Evolutionary conservation across 78 protist species (phyloP), one percentile per base, ranked within the genome.

Genomic region (Polysphondylium violaceum): DNA sequence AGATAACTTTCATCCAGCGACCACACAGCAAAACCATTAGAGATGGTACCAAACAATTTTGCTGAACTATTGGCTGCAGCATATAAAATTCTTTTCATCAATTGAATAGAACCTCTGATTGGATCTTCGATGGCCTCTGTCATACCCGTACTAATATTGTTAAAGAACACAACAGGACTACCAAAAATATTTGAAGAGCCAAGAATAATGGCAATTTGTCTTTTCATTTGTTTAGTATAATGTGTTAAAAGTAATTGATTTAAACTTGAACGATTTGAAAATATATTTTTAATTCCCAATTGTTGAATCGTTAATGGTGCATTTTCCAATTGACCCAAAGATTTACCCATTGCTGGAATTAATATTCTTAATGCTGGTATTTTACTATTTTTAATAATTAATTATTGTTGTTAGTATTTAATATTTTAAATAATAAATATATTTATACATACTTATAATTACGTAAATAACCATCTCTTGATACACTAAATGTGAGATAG

Each of bases 141-240:
- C 90, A 81, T 81, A 69, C 90, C 90, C 5, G 90, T 81, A 41
- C 63, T 41, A 58, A 81, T 81, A 19, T 73, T 81, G 58, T 81
- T 81, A 38, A 81, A 81, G 40, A 81, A 69, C 43, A 81, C 90
- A 6, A 81, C 75, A 38, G 90, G 90, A 81, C 90, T 81, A 56
- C 90, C 90, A 69, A 81, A 81, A 11, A 81, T 69, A 81, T 58
- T 81, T 8, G 90, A 81, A 35, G 90, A 81, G 4, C 90, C 90
- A 1, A 81, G 29, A 16, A 81, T 38, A 69, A 81, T 73, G 41
- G 67, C 79, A 53, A 79, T 65, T 43, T 81, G 90, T 69, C 90
- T 67, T 55, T 68, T 81, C 90, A 81, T 81, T 69, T 81, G 90
- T 68, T 81, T 81, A 0, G 59, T 33, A n/a, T 81, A 81, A 58